Evolutionary conservation across 208 protist species (phyloP).

Genomic region (Zelonia costaricensis): DNA sequence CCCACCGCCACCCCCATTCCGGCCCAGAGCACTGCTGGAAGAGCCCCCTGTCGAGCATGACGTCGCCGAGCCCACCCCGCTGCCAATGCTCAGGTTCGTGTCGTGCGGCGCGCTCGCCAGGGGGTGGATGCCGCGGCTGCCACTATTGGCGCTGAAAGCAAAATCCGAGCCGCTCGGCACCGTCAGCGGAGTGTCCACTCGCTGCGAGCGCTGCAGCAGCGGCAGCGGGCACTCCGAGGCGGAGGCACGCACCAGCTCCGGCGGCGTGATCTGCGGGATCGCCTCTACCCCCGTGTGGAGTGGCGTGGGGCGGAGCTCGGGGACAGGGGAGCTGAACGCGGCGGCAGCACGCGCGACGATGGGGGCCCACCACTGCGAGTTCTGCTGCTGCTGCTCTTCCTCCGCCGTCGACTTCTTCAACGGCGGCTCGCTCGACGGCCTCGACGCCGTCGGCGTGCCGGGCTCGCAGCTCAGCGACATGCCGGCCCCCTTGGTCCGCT

Average conservation of each 20-base stretch:
- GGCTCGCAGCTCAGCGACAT: constrained; percentile 1
- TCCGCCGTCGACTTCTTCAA: too few species aligned
- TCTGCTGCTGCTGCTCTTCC: not conserved
- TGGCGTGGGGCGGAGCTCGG: not conserved
- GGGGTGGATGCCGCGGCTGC: too few species aligned
- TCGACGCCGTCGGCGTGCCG: not conserved
- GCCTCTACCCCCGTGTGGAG: not conserved
- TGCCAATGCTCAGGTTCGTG: too few species aligned
- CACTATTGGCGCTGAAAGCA: too few species aligned
- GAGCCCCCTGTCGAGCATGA: not conserved
- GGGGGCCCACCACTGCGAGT: not conserved
- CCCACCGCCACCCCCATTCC: not conserved
- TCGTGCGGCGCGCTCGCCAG: too few species aligned
- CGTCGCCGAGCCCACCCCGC: too few species aligned
- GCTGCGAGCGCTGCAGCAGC: too few species aligned
- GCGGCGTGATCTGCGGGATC: not conserved
- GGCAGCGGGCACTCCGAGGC: too few species aligned
- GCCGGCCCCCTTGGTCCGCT: not conserved
- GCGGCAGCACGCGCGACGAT: not conserved
- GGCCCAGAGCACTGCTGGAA: not conserved
- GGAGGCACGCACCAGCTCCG: not conserved
- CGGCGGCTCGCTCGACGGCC: too few species aligned
- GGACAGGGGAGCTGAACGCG: not conserved
- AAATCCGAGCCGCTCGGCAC: too few species aligned
- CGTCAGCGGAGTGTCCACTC: too few species aligned